Base-by-base conservation (phyloP, 495 filamentous ascomycete genomes). In the Aspergillus sparsus region DNA sequence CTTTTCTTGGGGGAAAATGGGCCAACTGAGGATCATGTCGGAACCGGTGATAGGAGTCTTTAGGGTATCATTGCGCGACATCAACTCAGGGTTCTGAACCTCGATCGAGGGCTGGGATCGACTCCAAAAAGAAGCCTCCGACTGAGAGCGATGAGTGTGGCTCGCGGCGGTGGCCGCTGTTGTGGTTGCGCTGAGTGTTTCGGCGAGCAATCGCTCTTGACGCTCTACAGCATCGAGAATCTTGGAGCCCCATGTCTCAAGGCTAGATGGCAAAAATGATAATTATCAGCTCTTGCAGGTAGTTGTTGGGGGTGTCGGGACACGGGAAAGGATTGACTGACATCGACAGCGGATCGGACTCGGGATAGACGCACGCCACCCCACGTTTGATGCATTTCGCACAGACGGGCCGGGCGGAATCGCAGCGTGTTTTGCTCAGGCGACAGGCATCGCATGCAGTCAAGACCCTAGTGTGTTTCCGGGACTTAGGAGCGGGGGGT, bases 1-100 rank as follows among this genome's bases (percentile, higher is more conserved):
- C 55, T 65, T 71, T 15, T 69, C 61, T 44, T 52, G 59, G 12
- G 68, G 68, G 37, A 71, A 71, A 10, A 71, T 69, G 12, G 68
- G 68, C 68, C 68, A 71, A 58, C 57, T 59, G 10, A 71, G 67
- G 56, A 71, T 71, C 68, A 71, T 71, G 36, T 69, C 68, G 3
- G 68, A 71, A 18, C 68, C 68, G 6, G 68, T 71, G 35, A 71
- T 71, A 13, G 68, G 68, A 8, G 68, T 71, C 18, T 64, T 71
- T 27, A 63, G 65, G 1, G 68, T 56, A 65, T 71, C 68, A 59
- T 71, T 71, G 39, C 68, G 64, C 18, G 68, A 71, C 6, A 71
- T 71, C 37, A 59, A 55, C 47, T 71, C 68, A 18, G 65, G 59
- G 62, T 69, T 65, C 61, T 62, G 60, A 15, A 63, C 57, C 7